Conservation (phyloP, 139 green algal genomes). For the Trebouxia sp. region DNA sequence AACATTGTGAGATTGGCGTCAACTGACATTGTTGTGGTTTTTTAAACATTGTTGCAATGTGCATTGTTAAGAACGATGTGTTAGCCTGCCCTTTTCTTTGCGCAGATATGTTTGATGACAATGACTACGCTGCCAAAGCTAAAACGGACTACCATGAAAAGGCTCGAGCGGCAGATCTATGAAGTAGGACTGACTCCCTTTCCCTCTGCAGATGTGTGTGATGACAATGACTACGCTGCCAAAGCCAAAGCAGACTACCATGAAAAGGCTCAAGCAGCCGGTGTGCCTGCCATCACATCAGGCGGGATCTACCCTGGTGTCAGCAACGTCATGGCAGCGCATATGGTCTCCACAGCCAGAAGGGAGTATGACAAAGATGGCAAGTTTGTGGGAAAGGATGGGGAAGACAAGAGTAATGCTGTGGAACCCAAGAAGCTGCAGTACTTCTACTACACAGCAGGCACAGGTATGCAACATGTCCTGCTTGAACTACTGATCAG, state of each 20-base stretch:
- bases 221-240: constrained; percentile 74
- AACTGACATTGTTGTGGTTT: no score
- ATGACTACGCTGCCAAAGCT: constrained; percentile 50
- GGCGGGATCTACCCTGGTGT: constrained; percentile 89
- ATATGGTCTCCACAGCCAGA: constrained; percentile 78
- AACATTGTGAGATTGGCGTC: no score
- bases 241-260: constrained; percentile 57
- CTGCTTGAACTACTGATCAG: no score
- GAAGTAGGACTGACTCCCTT: no score
- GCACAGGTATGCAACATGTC: constrained; percentile 26
- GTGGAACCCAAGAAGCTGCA: constrained; percentile 66
- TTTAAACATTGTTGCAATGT: no score
- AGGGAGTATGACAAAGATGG: constrained; percentile 41
- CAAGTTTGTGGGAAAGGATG: constrained; percentile 1
- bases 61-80: no score
- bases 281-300: constrained; percentile 88
- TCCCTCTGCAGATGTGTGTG: constrained; percentile 85
- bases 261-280: constrained; percentile 63
- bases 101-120: constrained; percentile 93
- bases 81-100: no score
- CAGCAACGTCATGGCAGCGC: constrained; percentile 92
- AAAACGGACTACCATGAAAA: constrained; percentile 55
- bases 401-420: neutral
- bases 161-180: constrained; percentile 71
- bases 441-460: constrained; percentile 92